These are phyloP conservation scores for Sporothrix variecibatus DNA, from an alignment of 2,329 filamentous ascomycete genomes.

Conservation along the genomic window DNA sequence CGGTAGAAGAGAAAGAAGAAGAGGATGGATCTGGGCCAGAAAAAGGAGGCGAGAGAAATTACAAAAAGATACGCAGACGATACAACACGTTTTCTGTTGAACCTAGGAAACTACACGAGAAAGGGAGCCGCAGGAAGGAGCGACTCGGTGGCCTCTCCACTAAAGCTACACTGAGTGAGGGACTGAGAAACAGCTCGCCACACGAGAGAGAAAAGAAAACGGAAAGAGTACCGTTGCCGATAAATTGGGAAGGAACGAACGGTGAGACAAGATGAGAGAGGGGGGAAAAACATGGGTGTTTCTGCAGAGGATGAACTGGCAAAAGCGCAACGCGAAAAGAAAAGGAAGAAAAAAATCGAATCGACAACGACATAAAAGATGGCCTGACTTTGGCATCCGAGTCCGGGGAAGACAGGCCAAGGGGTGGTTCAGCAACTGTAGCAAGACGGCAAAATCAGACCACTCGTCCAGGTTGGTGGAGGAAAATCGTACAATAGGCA, in stretches of 20 bases:
- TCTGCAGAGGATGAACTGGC: not conserved
- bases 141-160: not conserved
- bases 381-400: slow-evolving; percentile 31
- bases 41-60: not conserved
- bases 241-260: not conserved
- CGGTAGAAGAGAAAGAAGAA: not conserved
- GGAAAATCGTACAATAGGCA: slow-evolving; percentile 32
- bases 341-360: slow-evolving; percentile 17
- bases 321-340: not conserved
- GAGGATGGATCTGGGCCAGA: not conserved
- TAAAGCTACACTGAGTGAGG: not conserved
- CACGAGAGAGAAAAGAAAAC: slow-evolving; percentile 12
- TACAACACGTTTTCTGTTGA: not conserved
- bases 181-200: not conserved
- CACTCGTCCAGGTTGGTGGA: slow-evolving; percentile 29
- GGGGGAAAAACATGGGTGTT: not conserved
- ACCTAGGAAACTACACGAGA: not conserved
- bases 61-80: slow-evolving; percentile 12
- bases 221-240: slow-evolving; percentile 1
- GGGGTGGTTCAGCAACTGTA: slow-evolving; percentile 30
- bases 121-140: not conserved
- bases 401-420: slow-evolving; percentile 28
- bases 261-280: slow-evolving; percentile 7
- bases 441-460: slow-evolving; percentile 32
- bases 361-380: slow-evolving; percentile 27